Percentiles rank a stretch among this genome's conserved stretches.
Conservation (phyloP, 768 basidiomycete genomes). For the Collybia nuda region DNA sequence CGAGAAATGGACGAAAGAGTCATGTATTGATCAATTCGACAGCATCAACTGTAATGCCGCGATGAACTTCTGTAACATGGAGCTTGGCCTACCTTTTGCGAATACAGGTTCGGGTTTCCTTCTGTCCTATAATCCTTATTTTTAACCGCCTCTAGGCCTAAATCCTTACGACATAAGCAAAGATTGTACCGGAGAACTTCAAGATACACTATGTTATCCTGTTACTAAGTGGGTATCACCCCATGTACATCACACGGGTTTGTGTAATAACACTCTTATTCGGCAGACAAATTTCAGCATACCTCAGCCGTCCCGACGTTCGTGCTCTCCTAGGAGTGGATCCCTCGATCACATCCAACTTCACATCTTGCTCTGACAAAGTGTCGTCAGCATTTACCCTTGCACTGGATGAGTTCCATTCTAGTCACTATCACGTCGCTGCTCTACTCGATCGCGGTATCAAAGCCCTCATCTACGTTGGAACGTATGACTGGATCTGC, state of each 20-base stretch:
- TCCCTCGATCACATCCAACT: conserved; percentile 32
- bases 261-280: background rate
- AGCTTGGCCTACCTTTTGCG: conserved; percentile 43
- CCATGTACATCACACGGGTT: background rate
- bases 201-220: conserved; percentile 58
- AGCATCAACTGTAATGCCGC: conserved; percentile 65
- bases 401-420: conserved; percentile 41
- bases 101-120: conserved; percentile 32
- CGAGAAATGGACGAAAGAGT: conserved; percentile 47
- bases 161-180: conserved; percentile 74
- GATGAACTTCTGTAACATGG: conserved; percentile 54
- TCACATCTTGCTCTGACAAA: conserved; percentile 28
- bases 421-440: conserved; percentile 57
- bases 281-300: conserved; percentile 53
- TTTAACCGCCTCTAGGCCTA: conserved; percentile 24
- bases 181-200: conserved; percentile 49
- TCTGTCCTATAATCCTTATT: background rate
- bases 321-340: conserved; percentile 65
- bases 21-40: conserved; percentile 68
- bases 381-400: conserved; percentile 50
- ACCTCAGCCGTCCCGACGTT: conserved; percentile 58
- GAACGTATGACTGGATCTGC: conserved; percentile 73
- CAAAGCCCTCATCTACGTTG: conserved; percentile 68
- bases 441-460: conserved; percentile 73
- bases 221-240: conserved; percentile 32